Percentiles rank a stretch among this genome's conserved stretches.
Evolutionary conservation across 2,329 filamentous ascomycete species (phyloP).

Genomic region (Acrocalymma vagum): DNA sequence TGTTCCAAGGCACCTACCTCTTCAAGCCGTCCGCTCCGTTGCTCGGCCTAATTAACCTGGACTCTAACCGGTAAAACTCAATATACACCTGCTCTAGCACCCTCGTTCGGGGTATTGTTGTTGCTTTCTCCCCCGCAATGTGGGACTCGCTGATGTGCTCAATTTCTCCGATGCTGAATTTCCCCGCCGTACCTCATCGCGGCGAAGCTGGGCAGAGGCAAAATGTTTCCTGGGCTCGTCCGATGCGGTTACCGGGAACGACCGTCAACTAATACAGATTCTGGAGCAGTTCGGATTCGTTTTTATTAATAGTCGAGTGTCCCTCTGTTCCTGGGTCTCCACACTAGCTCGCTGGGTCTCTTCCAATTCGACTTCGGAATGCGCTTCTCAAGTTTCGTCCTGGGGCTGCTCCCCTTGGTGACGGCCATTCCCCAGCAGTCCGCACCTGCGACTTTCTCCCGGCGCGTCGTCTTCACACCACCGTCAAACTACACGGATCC

Average conservation of each 20-base stretch:
- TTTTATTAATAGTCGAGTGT: slow-evolving; percentile 9
- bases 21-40: slow-evolving; percentile 6
- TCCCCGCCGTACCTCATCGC: slow-evolving; percentile 19
- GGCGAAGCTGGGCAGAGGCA: slow-evolving; percentile 8
- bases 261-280: not conserved
- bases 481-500: slow-evolving; percentile 56
- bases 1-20: slow-evolving; percentile 22
- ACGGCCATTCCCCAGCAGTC: slow-evolving; percentile 30
- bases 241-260: slow-evolving; percentile 14
- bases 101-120: slow-evolving; percentile 23
- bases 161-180: slow-evolving; percentile 31
- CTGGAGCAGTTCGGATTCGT: slow-evolving; percentile 6
- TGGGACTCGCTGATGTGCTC: slow-evolving; percentile 12
- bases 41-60: slow-evolving; percentile 10
- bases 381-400: slow-evolving; percentile 36
- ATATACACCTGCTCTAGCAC: slow-evolving; percentile 13
- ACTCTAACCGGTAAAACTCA: slow-evolving; percentile 24
- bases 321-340: too few species aligned
- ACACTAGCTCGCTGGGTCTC: too few species aligned
- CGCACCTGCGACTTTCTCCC: slow-evolving; percentile 37
- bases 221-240: slow-evolving; percentile 3
- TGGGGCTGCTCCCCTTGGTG: slow-evolving; percentile 29
- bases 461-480: slow-evolving; percentile 53
- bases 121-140: slow-evolving; percentile 27
- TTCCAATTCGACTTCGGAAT: slow-evolving; percentile 33